These are phyloP conservation scores for Esteya vermicola DNA, from an alignment of 2,329 filamentous ascomycete genomes.

Conservation along the genomic window DNA sequence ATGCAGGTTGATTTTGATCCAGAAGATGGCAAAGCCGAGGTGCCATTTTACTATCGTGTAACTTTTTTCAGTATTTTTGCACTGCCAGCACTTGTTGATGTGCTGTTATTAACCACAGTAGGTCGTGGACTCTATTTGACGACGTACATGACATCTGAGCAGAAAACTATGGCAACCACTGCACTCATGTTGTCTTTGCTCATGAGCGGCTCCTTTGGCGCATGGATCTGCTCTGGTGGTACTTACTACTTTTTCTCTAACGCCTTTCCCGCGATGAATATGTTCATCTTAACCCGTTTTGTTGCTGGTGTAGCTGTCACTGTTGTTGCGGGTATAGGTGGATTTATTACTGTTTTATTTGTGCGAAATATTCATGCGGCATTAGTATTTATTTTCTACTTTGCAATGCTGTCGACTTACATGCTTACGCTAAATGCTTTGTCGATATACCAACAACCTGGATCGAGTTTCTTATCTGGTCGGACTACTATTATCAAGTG, in stretches of 20 bases:
- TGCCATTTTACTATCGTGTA: constrained; percentile 32
- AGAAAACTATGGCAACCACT: constrained; percentile 33
- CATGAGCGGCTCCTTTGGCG: constrained; percentile 38
- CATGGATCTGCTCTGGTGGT: constrained; percentile 41
- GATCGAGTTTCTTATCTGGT: constrained; percentile 36
- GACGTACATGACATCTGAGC: constrained; percentile 27
- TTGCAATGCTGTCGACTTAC: constrained; percentile 36
- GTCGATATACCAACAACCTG: constrained; percentile 33
- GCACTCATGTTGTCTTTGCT: constrained; percentile 38
- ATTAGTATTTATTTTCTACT: constrained; percentile 40
- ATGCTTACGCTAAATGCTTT: constrained; percentile 34
- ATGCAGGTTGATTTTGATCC: constrained; percentile 38
- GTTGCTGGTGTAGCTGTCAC: constrained; percentile 24
- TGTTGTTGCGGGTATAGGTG: constrained; percentile 17
- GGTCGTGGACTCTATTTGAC: constrained; percentile 41
- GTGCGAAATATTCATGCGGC: constrained; percentile 24
- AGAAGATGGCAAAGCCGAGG: constrained; percentile 23
- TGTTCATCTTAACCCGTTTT: constrained; percentile 15
- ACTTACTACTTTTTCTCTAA: constrained; percentile 33
- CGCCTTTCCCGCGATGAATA: constrained; percentile 13
- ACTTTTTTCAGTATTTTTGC: constrained; percentile 40
- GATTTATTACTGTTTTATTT: constrained; percentile 28
- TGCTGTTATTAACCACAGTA: constrained; percentile 34
- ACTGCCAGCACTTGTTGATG: constrained; percentile 40
- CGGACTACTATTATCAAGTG: constrained; percentile 33